Evolutionary conservation across 1,284 basidiomycete genomes (phyloP).

Genomic region (Fomes fomentarius): DNA sequence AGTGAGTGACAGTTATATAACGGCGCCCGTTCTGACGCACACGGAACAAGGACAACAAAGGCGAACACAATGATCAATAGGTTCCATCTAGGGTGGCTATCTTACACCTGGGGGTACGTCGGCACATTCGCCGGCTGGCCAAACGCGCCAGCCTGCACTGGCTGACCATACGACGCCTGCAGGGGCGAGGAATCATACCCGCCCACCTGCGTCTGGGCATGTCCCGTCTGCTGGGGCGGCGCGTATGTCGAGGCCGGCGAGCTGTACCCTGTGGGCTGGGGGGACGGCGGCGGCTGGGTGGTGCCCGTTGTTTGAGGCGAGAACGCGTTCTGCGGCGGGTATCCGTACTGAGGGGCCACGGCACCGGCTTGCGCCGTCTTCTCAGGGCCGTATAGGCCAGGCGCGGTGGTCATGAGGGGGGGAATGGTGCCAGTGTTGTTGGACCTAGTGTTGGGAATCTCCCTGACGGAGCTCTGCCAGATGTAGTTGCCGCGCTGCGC

Average conservation of each 20-base stretch:
- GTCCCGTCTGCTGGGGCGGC: too few relatives aligned
- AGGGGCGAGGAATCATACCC: too few relatives aligned
- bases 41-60: too few relatives aligned
- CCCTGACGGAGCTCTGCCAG: slow-evolving; percentile 20
- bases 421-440: slow-evolving; percentile 1
- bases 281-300: background rate
- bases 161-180: too few relatives aligned
- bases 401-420: slow-evolving; percentile 1
- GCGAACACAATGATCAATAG: too few relatives aligned
- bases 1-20: too few relatives aligned
- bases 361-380: slow-evolving; percentile 8
- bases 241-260: too few relatives aligned
- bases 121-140: slow-evolving; percentile 1
- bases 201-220: too few relatives aligned
- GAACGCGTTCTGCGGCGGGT: slow-evolving; percentile 9
- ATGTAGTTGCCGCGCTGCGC: slow-evolving; percentile 22
- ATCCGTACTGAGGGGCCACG: slow-evolving; percentile 12
- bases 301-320: slow-evolving; percentile 13
- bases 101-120: slow-evolving; percentile 17
- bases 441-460: slow-evolving; percentile 14
- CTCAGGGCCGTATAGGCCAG: slow-evolving; percentile 8
- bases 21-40: too few relatives aligned
- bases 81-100: too few relatives aligned
- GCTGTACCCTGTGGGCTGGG: background rate
- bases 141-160: background rate